Percentiles rank a stretch among this genome's conserved stretches.
Conservation (phyloP, 1,284 basidiomycete species). For the Marasmius fiardii region DNA sequence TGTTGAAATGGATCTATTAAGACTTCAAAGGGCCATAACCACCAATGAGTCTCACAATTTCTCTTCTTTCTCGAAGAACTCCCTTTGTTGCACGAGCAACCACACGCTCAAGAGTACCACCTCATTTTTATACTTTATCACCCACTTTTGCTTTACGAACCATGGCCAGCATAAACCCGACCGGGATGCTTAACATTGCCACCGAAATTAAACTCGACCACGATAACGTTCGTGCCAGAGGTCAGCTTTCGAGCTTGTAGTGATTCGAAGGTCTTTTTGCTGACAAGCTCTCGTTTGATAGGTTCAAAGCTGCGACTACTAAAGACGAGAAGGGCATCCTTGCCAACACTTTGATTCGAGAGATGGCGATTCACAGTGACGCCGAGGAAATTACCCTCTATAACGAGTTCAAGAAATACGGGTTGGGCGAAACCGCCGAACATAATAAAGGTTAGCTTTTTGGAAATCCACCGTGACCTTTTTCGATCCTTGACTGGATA, state of each 20-base stretch:
- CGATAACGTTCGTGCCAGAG: conserved; percentile 24
- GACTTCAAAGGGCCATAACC: too few relatives aligned
- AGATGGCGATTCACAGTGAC: conserved; percentile 25
- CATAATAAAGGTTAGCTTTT: not conserved
- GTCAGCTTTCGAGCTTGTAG: not conserved
- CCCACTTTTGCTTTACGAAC: too few relatives aligned
- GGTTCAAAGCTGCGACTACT: conserved; percentile 13
- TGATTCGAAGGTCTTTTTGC: not conserved
- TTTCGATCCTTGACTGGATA: not conserved
- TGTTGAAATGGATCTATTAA: too few relatives aligned
- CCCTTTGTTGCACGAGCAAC: too few relatives aligned
- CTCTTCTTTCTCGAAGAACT: too few relatives aligned
- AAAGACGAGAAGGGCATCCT: conserved; percentile 18
- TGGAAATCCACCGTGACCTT: not conserved
- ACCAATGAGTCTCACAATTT: too few relatives aligned
- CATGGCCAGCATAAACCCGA: not conserved
- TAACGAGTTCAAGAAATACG: conserved; percentile 19
- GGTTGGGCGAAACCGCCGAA: conserved; percentile 16
- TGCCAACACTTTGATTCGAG: conserved; percentile 24
- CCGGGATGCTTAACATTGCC: not conserved
- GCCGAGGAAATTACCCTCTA: conserved; percentile 22
- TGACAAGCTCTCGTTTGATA: conserved; percentile 6
- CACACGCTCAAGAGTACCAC: too few relatives aligned
- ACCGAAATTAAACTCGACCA: conserved; percentile 24
- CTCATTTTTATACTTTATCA: too few relatives aligned